Base-by-base conservation (phyloP, 306 rosid species). In the Malus orientalis region DNA sequence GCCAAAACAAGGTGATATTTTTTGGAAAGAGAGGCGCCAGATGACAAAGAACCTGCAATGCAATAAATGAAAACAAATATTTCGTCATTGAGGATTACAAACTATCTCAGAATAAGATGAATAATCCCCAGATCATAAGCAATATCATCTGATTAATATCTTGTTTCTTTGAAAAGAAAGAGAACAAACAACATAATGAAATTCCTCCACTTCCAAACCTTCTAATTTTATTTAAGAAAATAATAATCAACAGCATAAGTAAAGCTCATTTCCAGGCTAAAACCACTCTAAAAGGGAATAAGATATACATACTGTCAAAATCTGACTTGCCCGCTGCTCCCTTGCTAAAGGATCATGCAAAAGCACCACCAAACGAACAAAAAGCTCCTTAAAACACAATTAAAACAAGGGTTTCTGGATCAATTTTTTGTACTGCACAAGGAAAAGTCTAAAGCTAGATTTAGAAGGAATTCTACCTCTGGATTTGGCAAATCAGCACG, bases 21-120 rank as follows among this genome's bases (percentile, higher is more conserved):
- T 88, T 94, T 8, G 98, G 98, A 81, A 91, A 94, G 58, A 94
- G 89, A 62, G 97, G 97, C 54, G 98, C 97, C 67, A 94, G 80
- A 80, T 83, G 86, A 79, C 91, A 92, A 70, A 92, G 89, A 85
- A 94, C 97, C 98, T 94, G 84, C 74, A 59, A 49, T 72, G 44
- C 57, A 82, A 69, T 22, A 66, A 60, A 59, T 71, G 68, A 75
- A 60, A 68, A 49, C 55, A 74, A 27, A 54, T 25, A 44, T 54
- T 69, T 60, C 20, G 38, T 78, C 83, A 84, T 61, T 67, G 53
- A 74, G 75, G 44, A 83, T 44, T 13, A 54, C 45, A 79, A 73
- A 51, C 4, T 45, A 66, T 63, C 44, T 47, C 54, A 36, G 6
- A 22, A 62, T 32, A 71, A 5, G 64, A 40, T 62, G 30, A 72